These are phyloP conservation scores for Raffaelea deltoideospora DNA, from an alignment of 2,329 filamentous ascomycete genomes.

Conservation along the genomic window DNA sequence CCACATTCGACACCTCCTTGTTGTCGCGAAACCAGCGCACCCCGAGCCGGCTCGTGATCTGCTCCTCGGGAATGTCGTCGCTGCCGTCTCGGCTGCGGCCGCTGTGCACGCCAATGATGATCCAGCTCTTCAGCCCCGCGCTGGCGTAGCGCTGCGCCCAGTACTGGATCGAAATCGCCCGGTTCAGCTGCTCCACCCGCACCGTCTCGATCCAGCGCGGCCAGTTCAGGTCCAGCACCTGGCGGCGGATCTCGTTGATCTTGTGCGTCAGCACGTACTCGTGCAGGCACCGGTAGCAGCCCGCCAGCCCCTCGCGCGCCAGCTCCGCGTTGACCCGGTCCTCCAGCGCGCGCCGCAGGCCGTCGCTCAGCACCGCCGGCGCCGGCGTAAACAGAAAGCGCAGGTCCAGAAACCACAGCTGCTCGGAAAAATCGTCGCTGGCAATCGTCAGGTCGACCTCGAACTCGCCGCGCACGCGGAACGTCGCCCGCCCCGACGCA, in stretches of 20 bases:
- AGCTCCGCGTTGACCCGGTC: slow-evolving; percentile 57
- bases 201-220: slow-evolving; percentile 66
- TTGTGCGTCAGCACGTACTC: slow-evolving; percentile 83
- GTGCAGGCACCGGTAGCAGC: slow-evolving; percentile 77
- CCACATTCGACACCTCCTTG: slow-evolving; percentile 52
- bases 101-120: slow-evolving; percentile 70
- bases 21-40: slow-evolving; percentile 76
- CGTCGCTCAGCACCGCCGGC: slow-evolving; percentile 42
- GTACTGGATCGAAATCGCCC: slow-evolving; percentile 78
- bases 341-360: slow-evolving; percentile 53
- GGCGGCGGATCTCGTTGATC: slow-evolving; percentile 64
- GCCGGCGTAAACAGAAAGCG: slow-evolving; percentile 67
- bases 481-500: slow-evolving; percentile 76
- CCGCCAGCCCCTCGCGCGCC: slow-evolving; percentile 52
- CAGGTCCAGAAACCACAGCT: slow-evolving; percentile 91
- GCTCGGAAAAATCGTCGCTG: slow-evolving; percentile 65
- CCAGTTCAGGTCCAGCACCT: slow-evolving; percentile 55
- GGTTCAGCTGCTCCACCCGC: slow-evolving; percentile 63
- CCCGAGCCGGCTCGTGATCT: slow-evolving; percentile 37
- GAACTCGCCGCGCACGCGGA: slow-evolving; percentile 69
- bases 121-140: slow-evolving; percentile 65
- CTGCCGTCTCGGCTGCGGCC: slow-evolving; percentile 23
- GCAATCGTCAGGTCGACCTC: slow-evolving; percentile 87
- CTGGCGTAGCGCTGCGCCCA: slow-evolving; percentile 52
- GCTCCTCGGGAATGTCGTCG: slow-evolving; percentile 19